These are phyloP conservation scores for Penicillium decumbens DNA, from an alignment of 2,329 filamentous ascomycete species.

Conservation along the genomic window DNA sequence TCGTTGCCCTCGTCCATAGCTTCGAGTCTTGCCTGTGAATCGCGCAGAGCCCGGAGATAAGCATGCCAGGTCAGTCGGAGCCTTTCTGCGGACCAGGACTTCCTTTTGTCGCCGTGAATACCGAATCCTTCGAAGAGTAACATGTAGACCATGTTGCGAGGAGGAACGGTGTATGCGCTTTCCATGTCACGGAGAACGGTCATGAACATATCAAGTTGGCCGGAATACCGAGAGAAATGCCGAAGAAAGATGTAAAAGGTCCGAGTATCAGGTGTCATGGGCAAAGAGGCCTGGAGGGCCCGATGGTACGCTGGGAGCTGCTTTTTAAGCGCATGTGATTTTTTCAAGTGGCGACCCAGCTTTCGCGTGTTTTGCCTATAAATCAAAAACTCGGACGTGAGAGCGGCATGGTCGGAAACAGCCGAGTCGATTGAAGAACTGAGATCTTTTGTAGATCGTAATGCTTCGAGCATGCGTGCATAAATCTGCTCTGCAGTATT, in stretches of 20 bases:
- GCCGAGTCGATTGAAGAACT: slow-evolving; percentile 18
- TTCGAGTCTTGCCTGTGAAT: slow-evolving; percentile 30
- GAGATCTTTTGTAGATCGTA: slow-evolving; percentile 39
- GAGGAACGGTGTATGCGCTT: slow-evolving; percentile 58
- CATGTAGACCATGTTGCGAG: slow-evolving; percentile 73
- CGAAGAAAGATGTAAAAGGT: slow-evolving; percentile 78
- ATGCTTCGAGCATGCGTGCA: slow-evolving; percentile 69
- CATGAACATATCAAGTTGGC: slow-evolving; percentile 67
- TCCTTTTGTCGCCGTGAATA: slow-evolving; percentile 60
- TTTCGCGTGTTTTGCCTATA: background rate
- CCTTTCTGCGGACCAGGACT: slow-evolving; percentile 67
- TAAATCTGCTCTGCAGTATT: slow-evolving; percentile 76
- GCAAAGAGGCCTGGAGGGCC: slow-evolving; percentile 60
- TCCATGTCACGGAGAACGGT: slow-evolving; percentile 75
- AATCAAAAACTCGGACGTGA: slow-evolving; percentile 30
- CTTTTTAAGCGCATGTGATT: slow-evolving; percentile 38
- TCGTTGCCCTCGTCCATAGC: background rate
- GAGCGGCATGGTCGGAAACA: background rate
- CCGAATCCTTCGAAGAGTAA: slow-evolving; percentile 79
- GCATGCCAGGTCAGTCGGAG: slow-evolving; percentile 65
- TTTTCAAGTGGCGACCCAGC: slow-evolving; percentile 29
- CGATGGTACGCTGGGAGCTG: slow-evolving; percentile 54
- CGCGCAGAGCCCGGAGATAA: slow-evolving; percentile 49
- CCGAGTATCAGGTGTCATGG: slow-evolving; percentile 66
- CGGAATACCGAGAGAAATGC: slow-evolving; percentile 64